Evolutionary conservation across 73 alveolate species (phyloP).

Genomic region (Paraurostyla sp.): DNA sequence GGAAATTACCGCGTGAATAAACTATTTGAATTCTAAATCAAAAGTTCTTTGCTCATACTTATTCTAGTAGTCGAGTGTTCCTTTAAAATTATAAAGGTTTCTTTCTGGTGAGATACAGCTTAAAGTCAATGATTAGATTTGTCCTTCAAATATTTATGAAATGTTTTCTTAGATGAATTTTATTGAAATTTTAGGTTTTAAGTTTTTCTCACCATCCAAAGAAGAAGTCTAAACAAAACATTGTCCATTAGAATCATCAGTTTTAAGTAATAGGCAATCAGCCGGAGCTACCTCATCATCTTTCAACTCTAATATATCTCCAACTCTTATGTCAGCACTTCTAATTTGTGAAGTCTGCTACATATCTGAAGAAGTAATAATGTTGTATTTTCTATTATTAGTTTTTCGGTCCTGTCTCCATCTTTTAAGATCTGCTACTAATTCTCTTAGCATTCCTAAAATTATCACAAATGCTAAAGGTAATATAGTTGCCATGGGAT

Average conservation of each 20-base stretch:
- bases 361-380: background rate
- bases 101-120: background rate
- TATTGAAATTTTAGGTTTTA: slow-evolving; percentile 39
- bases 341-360: background rate
- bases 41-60: background rate
- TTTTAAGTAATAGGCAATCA: slow-evolving; percentile 36
- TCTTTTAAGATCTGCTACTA: slow-evolving; percentile 55
- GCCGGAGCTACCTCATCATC: slow-evolving; percentile 49
- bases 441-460: slow-evolving; percentile 51
- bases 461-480: slow-evolving; percentile 42
- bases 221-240: slow-evolving; percentile 40
- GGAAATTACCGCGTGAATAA: background rate
- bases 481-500: slow-evolving; percentile 35
- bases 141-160: background rate
- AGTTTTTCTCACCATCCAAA: slow-evolving; percentile 54
- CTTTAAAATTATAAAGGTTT: slow-evolving; percentile 21
- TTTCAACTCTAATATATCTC: slow-evolving; percentile 11
- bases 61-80: background rate
- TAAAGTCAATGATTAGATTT: background rate
- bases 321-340: slow-evolving; percentile 24
- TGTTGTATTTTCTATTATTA: background rate
- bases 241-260: background rate
- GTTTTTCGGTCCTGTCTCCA: slow-evolving; percentile 43
- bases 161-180: background rate
- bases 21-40: background rate